A percentile compares a stretch with the other conserved stretches of the same genome.
Evolutionary conservation across 139 green algal species (phyloP).

Genomic region (Pseudopediastrum boryanum): DNA sequence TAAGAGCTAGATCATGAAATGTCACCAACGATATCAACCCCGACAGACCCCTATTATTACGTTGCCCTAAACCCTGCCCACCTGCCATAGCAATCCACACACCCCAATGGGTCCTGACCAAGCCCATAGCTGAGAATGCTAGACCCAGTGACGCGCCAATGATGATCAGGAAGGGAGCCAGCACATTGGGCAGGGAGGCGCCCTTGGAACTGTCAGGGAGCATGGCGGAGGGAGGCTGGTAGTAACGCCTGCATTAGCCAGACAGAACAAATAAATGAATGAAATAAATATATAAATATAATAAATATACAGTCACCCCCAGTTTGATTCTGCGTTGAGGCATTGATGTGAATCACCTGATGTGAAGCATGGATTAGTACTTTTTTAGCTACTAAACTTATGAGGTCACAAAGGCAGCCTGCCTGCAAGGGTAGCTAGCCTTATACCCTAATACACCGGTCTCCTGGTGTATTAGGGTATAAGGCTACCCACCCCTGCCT

Average conservation of each 20-base stretch:
- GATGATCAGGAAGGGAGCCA: constrained; percentile 20
- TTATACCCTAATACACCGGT: too few species aligned
- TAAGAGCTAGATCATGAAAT: background rate
- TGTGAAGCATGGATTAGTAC: too few species aligned
- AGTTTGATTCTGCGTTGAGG: too few species aligned
- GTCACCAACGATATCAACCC: background rate
- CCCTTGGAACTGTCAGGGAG: background rate
- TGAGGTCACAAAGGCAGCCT: too few species aligned
- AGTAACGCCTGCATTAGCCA: constrained; percentile 30
- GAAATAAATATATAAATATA: too few species aligned
- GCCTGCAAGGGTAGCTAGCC: too few species aligned
- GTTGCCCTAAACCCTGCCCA: background rate
- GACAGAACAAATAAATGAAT: too few species aligned
- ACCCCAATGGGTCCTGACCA: constrained; percentile 11
- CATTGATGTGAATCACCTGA: too few species aligned
- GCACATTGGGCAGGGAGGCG: background rate
- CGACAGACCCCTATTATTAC: background rate
- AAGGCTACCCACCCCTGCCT: too few species aligned
- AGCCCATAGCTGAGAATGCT: background rate
- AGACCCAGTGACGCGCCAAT: constrained; percentile 19
- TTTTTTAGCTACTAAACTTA: too few species aligned
- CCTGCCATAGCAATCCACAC: constrained; percentile 25
- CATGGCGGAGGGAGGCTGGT: constrained; percentile 1
- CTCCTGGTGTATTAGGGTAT: too few species aligned
- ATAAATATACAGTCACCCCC: too few species aligned